phyloP scores from a whole-genome alignment of 106 monocot species.

The Xerophyta viscosa region DNA sequence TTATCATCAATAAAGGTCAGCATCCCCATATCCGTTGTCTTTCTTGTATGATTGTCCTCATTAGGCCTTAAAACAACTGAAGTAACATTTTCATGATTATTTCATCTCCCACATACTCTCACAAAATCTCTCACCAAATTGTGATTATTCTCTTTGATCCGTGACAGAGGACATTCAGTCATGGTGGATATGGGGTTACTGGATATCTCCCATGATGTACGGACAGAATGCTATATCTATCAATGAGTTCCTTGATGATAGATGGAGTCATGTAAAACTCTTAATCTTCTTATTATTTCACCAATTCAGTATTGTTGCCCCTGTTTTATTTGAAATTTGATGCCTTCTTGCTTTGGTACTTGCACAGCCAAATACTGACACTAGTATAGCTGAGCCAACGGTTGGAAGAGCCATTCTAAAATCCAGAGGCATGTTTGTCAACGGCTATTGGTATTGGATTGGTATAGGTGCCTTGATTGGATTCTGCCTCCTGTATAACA shows the following conservation, averaged over 20 bases:
- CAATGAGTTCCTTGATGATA: slow-evolving; percentile 54
- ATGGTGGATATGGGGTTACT: slow-evolving; percentile 59
- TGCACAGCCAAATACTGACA: slow-evolving; percentile 62
- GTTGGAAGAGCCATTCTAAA: slow-evolving; percentile 73
- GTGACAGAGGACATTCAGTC: slow-evolving; percentile 16
- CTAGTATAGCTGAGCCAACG: slow-evolving; percentile 53
- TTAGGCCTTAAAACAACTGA: too few species aligned
- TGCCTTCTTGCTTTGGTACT: not conserved
- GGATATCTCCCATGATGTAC: slow-evolving; percentile 54
- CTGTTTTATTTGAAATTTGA: too few species aligned
- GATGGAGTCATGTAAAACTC: slow-evolving; percentile 38
- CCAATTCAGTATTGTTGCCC: too few species aligned
- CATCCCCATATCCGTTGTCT: not conserved
- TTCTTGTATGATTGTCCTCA: too few species aligned
- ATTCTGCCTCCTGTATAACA: slow-evolving; percentile 59
- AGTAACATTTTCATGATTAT: too few species aligned
- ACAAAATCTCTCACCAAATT: not conserved
- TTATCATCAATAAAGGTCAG: slow-evolving; percentile 64
- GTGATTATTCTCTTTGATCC: not conserved
- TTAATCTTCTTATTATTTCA: not conserved
- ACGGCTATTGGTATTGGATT: slow-evolving; percentile 75
- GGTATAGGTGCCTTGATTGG: slow-evolving; percentile 59
- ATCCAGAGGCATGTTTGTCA: slow-evolving; percentile 54
- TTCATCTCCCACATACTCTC: too few species aligned
- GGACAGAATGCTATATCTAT: slow-evolving; percentile 44